These are phyloP conservation scores for Cladosporium sp. DNA, from an alignment of 2,329 filamentous ascomycete species.

Conservation along the genomic window DNA sequence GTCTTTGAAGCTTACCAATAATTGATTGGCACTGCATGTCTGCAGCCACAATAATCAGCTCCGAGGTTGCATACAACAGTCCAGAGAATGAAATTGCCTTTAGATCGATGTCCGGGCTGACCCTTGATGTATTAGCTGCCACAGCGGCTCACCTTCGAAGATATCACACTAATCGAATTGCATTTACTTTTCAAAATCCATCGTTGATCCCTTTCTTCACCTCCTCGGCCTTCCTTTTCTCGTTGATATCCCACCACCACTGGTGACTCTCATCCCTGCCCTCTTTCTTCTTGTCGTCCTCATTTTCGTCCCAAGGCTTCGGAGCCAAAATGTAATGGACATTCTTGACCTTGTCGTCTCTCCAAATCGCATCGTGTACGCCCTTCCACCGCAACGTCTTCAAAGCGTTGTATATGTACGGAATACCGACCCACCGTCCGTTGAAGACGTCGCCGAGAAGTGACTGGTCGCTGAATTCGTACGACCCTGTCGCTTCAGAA, in stretches of 20 bases:
- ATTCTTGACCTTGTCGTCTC: slow-evolving; percentile 58
- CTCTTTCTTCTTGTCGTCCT: slow-evolving; percentile 35
- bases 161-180: too few relatives aligned
- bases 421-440: slow-evolving; percentile 55
- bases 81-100: too few relatives aligned
- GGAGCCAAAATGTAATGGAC: slow-evolving; percentile 59
- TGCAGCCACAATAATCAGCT: too few relatives aligned
- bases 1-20: too few relatives aligned
- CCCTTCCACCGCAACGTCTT: slow-evolving; percentile 55
- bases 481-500: slow-evolving; percentile 43
- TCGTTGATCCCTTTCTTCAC: slow-evolving; percentile 46
- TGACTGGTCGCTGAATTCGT: slow-evolving; percentile 59
- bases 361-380: slow-evolving; percentile 57
- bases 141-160: too few relatives aligned
- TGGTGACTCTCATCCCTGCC: slow-evolving; percentile 45
- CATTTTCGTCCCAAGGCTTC: slow-evolving; percentile 60
- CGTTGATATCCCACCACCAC: slow-evolving; percentile 57
- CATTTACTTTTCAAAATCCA: slow-evolving; percentile 41
- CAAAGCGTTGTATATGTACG: slow-evolving; percentile 59
- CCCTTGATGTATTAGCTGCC: too few relatives aligned
- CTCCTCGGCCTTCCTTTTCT: slow-evolving; percentile 47
- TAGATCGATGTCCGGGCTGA: too few relatives aligned
- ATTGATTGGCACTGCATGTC: too few relatives aligned
- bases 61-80: too few relatives aligned
- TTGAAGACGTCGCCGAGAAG: slow-evolving; percentile 55